phyloP scores from a whole-genome alignment of 2,329 filamentous ascomycete genomes.

The Helotiales sp. region DNA sequence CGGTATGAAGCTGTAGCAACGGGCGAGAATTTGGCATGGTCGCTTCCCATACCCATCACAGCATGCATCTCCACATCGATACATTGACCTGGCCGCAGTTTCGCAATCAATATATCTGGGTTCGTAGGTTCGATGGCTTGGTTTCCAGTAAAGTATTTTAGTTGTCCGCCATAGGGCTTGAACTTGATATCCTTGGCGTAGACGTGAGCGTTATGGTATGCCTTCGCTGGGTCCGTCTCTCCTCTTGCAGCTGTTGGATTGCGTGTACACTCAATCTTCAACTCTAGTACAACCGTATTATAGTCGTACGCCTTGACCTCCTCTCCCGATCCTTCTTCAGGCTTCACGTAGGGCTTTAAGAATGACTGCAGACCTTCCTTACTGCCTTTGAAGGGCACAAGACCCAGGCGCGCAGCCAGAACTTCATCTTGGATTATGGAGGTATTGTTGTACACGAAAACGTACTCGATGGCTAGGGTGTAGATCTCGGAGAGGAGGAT shows the following conservation, averaged over 20 bases:
- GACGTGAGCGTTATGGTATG: conserved; percentile 83
- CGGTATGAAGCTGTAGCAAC: conserved; percentile 94
- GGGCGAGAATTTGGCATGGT: conserved; percentile 96
- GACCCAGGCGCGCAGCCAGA: conserved; percentile 82
- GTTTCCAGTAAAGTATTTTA: conserved; percentile 65
- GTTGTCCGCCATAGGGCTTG: conserved; percentile 72
- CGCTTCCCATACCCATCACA: conserved; percentile 88
- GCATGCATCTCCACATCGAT: conserved; percentile 89
- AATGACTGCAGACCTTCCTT: conserved; percentile 73
- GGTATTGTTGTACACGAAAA: conserved; percentile 95
- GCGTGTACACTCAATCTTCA: conserved; percentile 78
- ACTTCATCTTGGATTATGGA: conserved; percentile 98
- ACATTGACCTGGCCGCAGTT: conserved; percentile 86
- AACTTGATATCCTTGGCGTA: conserved; percentile 80
- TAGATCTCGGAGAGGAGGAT: conserved; percentile 95
- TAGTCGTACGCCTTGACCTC: conserved; percentile 66
- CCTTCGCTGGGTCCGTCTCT: conserved; percentile 78
- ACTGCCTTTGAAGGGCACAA: conserved; percentile 84
- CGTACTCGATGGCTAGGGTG: conserved; percentile 88
- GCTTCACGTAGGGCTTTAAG: conserved; percentile 80
- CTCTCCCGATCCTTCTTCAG: conserved; percentile 59
- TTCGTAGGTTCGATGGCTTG: conserved; percentile 74
- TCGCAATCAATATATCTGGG: conserved; percentile 91
- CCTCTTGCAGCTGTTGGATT: conserved; percentile 69
- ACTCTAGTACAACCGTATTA: conserved; percentile 80